Evolutionary conservation across 2,329 filamentous ascomycete species (phyloP), one percentile per base, ranked within the genome.

Genomic region (Torrubiella hemipterigena): DNA sequence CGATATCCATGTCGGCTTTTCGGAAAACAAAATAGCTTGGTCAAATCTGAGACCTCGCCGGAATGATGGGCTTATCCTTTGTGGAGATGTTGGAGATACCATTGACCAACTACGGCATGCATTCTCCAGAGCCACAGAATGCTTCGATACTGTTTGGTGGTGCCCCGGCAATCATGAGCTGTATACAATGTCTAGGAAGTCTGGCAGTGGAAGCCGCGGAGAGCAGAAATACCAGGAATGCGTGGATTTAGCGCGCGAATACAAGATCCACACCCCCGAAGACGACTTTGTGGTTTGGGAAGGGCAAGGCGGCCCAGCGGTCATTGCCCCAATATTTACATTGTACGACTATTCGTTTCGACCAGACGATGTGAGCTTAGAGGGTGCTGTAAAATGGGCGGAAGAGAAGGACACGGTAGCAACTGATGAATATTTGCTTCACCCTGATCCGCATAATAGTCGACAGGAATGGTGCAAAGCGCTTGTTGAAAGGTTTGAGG

Each of bases 261-360:
- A 59, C 45, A 67, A 66, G 21, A 60, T 74, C 11, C 49, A 60
- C 34, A 73, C 69, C 6, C 69, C 69, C 9, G 68, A 73, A 42
- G 69, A 74, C 43, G 63, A 67, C 5, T 73, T 56, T 40, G 52
- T 56, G 20, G 49, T 59, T 15, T 73, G 68, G 68, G 56, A 69
- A 5, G 67, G 65, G n/a, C 56, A 59, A 7, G 63, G 60, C 15
- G 55, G 55, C 4, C 61, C 61, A 5, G 63, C 53, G 6, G 37
- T 73, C 22, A 58, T 74, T 24, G 66, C 63, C 19, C 69, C 65
- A 19, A 59, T 71, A 30, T 74, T 73, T 54, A 72, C 69, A 1
- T 52, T 74, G 11, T 74, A 73, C 53, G 69, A 74, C 49, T 74
- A 74, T 49, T 66, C 58, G 38, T 74, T 73, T 47, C 55, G 68